A percentile compares a stretch with the other conserved stretches of the same genome.
phyloP scores from a whole-genome alignment of 1,284 basidiomycete genomes.

The Cryptococcus sp. region DNA sequence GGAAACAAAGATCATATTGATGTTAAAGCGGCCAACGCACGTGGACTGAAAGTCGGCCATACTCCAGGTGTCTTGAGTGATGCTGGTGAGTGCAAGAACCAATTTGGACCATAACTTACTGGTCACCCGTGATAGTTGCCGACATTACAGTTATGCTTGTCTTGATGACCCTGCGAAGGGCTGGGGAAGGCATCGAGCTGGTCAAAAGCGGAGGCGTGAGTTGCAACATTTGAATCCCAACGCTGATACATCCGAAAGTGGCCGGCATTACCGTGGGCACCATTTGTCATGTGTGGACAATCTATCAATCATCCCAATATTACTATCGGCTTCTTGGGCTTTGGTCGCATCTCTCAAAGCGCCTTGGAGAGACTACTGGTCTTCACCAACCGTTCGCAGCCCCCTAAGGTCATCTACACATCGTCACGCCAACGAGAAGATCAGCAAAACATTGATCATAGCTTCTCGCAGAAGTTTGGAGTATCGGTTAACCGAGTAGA shows the following conservation, averaged over 20 bases:
- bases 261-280: slow-evolving; percentile 72
- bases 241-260: slow-evolving; percentile 52
- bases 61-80: slow-evolving; percentile 88
- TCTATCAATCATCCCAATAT: slow-evolving; percentile 55
- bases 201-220: slow-evolving; percentile 69
- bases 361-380: slow-evolving; percentile 72
- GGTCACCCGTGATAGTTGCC: slow-evolving; percentile 61
- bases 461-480: slow-evolving; percentile 57
- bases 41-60: slow-evolving; percentile 77
- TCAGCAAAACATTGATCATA: slow-evolving; percentile 59
- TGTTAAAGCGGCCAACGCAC: slow-evolving; percentile 63
- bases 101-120: neutral
- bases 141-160: slow-evolving; percentile 84
- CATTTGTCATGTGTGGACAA: slow-evolving; percentile 58
- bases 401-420: slow-evolving; percentile 41
- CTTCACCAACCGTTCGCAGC: slow-evolving; percentile 60
- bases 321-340: slow-evolving; percentile 87
- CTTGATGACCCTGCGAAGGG: slow-evolving; percentile 84
- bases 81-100: slow-evolving; percentile 64
- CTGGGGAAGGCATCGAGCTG: slow-evolving; percentile 63
- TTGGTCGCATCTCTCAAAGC: slow-evolving; percentile 86
- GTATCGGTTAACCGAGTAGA: slow-evolving; percentile 64
- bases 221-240: neutral
- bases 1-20: slow-evolving; percentile 74
- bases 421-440: slow-evolving; percentile 40